Conservation (phyloP, 2,329 filamentous ascomycete species). For the Aureobasidium namibiae region DNA sequence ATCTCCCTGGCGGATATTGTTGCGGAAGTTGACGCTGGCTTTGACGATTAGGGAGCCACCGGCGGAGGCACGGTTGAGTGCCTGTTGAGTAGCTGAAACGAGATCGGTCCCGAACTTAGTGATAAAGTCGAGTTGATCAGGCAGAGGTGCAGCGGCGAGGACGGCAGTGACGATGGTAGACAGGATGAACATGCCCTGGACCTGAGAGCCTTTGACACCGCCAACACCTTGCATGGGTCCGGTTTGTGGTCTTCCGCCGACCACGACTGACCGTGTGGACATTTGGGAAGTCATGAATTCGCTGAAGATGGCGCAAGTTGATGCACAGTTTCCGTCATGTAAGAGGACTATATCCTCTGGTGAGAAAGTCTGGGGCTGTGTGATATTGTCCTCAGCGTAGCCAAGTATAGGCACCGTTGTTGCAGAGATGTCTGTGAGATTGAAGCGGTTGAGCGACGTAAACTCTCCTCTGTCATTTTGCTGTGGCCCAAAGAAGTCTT, state of each 20-base stretch:
- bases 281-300: slow-evolving; percentile 35
- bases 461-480: slow-evolving; percentile 21
- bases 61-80: background rate
- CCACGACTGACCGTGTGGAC: slow-evolving; percentile 29
- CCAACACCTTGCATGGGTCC: slow-evolving; percentile 36
- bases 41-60: slow-evolving; percentile 14
- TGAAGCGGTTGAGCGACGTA: slow-evolving; percentile 29
- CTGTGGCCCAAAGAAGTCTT: slow-evolving; percentile 29
- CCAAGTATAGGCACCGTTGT: background rate
- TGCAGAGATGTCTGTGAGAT: slow-evolving; percentile 17
- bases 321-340: slow-evolving; percentile 35
- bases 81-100: background rate
- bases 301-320: slow-evolving; percentile 34
- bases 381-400: slow-evolving; percentile 24
- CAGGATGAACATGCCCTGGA: background rate
- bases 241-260: slow-evolving; percentile 31
- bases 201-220: slow-evolving; percentile 32
- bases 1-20: slow-evolving; percentile 22
- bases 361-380: slow-evolving; percentile 28
- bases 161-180: slow-evolving; percentile 11
- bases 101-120: background rate
- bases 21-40: slow-evolving; percentile 19
- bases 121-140: background rate
- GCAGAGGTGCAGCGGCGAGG: slow-evolving; percentile 15
- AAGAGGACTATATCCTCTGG: slow-evolving; percentile 34